These are phyloP conservation scores for Colletotrichum sp. DNA, from an alignment of 2,329 filamentous ascomycete species.

Conservation along the genomic window DNA sequence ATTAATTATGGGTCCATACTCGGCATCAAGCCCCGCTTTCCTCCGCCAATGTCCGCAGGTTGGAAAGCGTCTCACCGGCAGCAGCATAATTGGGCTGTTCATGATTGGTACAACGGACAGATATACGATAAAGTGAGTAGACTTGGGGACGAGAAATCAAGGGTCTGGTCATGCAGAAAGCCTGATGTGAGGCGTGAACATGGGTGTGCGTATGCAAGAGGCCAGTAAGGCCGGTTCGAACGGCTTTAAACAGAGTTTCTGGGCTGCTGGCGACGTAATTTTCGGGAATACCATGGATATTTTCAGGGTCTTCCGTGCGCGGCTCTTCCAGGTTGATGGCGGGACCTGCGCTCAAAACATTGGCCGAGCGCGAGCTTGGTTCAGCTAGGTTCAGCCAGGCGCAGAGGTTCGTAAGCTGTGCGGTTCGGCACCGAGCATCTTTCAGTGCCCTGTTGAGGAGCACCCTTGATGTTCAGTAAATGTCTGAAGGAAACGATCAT, in stretches of 20 bases:
- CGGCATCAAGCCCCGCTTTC: background rate
- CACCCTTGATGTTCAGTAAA: background rate
- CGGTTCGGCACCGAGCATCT: background rate
- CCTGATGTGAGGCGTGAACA: background rate
- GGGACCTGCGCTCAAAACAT: background rate
- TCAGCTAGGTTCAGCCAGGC: background rate
- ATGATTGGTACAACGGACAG: background rate
- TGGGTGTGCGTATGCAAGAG: background rate
- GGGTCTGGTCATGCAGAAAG: background rate
- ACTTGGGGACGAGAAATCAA: background rate
- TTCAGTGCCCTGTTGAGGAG: background rate
- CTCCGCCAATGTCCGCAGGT: background rate
- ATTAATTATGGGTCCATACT: background rate
- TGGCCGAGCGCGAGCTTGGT: background rate
- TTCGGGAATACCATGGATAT: background rate
- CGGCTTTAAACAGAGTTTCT: conserved; percentile 1
- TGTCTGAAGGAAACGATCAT: background rate
- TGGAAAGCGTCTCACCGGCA: background rate
- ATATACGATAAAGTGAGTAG: no score
- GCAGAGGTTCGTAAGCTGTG: background rate
- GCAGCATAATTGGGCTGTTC: background rate
- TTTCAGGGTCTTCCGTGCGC: background rate
- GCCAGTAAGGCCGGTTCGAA: background rate
- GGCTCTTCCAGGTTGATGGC: background rate
- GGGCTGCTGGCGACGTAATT: background rate